These are phyloP conservation scores for Triticum turgidum DNA, from an alignment of 176 grass and related monocot species.

Conservation along the genomic window DNA sequence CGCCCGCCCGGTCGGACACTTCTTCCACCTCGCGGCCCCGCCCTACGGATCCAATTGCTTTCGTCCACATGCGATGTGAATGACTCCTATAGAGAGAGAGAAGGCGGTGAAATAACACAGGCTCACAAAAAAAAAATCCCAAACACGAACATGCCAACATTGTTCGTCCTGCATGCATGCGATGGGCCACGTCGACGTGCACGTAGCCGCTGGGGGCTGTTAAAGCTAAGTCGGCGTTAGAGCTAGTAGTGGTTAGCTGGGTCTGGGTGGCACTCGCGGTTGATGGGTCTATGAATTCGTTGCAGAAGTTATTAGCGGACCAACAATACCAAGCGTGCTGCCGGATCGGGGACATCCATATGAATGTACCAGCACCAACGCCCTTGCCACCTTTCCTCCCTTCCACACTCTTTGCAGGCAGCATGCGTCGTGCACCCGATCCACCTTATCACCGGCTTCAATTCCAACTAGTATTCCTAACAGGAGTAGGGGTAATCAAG, in stretches of 20 bases:
- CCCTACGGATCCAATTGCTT: too few relatives aligned
- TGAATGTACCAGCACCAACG: conserved; percentile 37
- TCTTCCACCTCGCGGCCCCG: too few relatives aligned
- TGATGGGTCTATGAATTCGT: conserved; percentile 18
- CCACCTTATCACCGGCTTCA: not conserved
- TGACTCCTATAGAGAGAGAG: not conserved
- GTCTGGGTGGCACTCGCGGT: not conserved
- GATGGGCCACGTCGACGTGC: not conserved
- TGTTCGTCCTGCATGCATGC: too few relatives aligned
- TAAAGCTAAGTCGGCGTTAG: too few relatives aligned
- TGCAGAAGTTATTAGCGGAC: conserved; percentile 11
- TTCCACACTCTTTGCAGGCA: not conserved
- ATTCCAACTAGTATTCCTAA: not conserved
- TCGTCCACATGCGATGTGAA: not conserved
- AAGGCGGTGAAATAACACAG: not conserved
- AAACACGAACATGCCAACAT: too few relatives aligned
- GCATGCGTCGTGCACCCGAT: not conserved
- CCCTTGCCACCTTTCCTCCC: not conserved
- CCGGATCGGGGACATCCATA: conserved; percentile 49
- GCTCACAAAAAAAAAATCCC: too few relatives aligned
- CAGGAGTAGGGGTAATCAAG: too few relatives aligned
- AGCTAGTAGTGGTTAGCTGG: not conserved
- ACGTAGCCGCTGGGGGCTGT: not conserved
- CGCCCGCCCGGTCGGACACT: not conserved
- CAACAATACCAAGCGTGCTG: conserved; percentile 22